phyloP scores from a whole-genome alignment of 306 rosid genomes.

The Cicer chorassanicum region DNA sequence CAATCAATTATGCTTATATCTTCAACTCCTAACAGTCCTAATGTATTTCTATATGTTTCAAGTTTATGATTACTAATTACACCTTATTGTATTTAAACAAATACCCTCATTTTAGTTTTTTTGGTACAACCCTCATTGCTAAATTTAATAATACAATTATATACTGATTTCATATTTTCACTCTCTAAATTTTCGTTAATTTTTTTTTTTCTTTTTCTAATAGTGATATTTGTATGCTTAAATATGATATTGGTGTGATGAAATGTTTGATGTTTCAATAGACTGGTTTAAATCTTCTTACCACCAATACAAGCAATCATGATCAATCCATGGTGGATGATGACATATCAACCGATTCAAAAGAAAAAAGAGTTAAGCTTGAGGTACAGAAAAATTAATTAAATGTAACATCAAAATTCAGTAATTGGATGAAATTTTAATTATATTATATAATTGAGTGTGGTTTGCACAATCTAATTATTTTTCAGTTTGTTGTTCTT shows the following conservation, averaged over 20 bases:
- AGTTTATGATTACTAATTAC: too few species aligned
- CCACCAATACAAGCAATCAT: slow-evolving; percentile 65
- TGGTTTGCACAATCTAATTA: not conserved
- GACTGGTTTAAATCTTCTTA: slow-evolving; percentile 90
- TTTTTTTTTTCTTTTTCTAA: not conserved
- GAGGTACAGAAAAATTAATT: slow-evolving; percentile 54
- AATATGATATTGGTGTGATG: not conserved
- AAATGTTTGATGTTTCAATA: slow-evolving; percentile 25
- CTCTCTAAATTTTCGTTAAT: not conserved
- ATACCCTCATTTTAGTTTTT: too few species aligned
- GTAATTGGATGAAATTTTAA: not conserved
- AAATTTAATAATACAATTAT: not conserved
- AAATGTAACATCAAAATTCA: not conserved
- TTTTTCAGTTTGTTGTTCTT: slow-evolving; percentile 58
- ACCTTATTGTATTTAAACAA: too few species aligned
- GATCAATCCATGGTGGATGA: slow-evolving; percentile 71
- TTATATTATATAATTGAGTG: not conserved
- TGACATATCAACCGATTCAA: slow-evolving; percentile 49
- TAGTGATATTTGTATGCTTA: not conserved
- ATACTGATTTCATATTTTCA: not conserved
- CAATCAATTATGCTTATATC: too few species aligned
- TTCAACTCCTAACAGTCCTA: too few species aligned
- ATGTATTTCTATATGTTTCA: too few species aligned
- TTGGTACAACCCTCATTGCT: not conserved
- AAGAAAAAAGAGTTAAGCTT: slow-evolving; percentile 53